A percentile compares a stretch with the other conserved stretches of the same genome.
Evolutionary conservation across 116 monocot genomes (phyloP).

Genomic region (Iris pallida): DNA sequence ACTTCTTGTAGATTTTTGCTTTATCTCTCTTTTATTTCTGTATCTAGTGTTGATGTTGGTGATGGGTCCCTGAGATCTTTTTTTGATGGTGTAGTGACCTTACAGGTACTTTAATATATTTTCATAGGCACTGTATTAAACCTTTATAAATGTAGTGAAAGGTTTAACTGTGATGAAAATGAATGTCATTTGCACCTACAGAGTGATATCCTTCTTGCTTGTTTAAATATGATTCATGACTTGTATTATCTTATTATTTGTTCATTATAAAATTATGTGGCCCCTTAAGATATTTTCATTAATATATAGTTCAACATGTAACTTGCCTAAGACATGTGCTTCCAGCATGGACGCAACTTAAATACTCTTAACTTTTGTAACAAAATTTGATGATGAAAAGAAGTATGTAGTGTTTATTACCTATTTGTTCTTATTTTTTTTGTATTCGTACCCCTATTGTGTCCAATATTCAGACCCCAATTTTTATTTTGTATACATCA

Average conservation of each 20-base stretch:
- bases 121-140: no score
- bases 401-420: background rate
- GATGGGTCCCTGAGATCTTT: slow-evolving; percentile 21
- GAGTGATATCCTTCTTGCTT: no score
- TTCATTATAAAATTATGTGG: no score
- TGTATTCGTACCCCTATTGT: slow-evolving; percentile 56
- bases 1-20: no score
- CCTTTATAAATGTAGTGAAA: no score
- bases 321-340: slow-evolving; percentile 38
- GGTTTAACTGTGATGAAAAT: no score
- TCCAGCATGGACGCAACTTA: slow-evolving; percentile 44
- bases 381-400: background rate
- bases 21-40: no score
- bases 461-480: slow-evolving; percentile 58
- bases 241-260: no score
- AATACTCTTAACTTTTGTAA: slow-evolving; percentile 15
- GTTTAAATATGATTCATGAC: no score
- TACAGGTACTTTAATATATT: slow-evolving; percentile 38
- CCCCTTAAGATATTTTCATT: no score
- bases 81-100: slow-evolving; percentile 27
- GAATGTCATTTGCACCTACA: no score
- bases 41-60: slow-evolving; percentile 25
- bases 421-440: background rate
- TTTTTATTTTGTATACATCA: slow-evolving; percentile 77
- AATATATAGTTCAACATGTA: slow-evolving; percentile 20